These are phyloP conservation scores for Aspergillus chevalieri DNA, from an alignment of 2,329 filamentous ascomycete species.

Conservation along the genomic window DNA sequence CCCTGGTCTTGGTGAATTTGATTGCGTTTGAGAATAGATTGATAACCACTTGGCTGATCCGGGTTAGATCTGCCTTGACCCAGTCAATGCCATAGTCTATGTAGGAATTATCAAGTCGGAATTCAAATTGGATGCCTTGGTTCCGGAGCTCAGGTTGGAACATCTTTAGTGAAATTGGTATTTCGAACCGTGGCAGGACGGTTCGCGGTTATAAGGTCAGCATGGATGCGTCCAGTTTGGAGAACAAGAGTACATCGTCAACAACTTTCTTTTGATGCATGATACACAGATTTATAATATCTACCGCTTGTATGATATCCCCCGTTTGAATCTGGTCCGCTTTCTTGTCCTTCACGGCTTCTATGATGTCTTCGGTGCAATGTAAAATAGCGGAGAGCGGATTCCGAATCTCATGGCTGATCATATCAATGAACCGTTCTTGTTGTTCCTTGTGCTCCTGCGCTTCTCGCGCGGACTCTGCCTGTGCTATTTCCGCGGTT, in stretches of 20 bases:
- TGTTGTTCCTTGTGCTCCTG: slow-evolving; percentile 74
- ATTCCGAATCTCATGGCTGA: slow-evolving; percentile 53
- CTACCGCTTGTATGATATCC: slow-evolving; percentile 64
- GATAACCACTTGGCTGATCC: slow-evolving; percentile 72
- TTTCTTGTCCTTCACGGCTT: slow-evolving; percentile 11
- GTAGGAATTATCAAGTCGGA: slow-evolving; percentile 59
- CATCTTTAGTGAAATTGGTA: slow-evolving; percentile 66
- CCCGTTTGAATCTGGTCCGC: slow-evolving; percentile 38
- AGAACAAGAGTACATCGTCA: slow-evolving; percentile 68
- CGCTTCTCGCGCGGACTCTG: slow-evolving; percentile 69
- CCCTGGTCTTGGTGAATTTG: slow-evolving; percentile 63
- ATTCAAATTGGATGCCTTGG: slow-evolving; percentile 60
- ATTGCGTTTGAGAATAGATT: slow-evolving; percentile 76
- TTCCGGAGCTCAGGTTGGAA: slow-evolving; percentile 69
- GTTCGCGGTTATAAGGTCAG: slow-evolving; percentile 66
- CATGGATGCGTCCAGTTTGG: slow-evolving; percentile 70
- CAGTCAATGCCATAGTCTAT: slow-evolving; percentile 54
- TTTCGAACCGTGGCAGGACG: slow-evolving; percentile 60
- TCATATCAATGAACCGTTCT: slow-evolving; percentile 75
- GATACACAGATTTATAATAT: slow-evolving; percentile 71
- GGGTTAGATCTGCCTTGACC: slow-evolving; percentile 64
- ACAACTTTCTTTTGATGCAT: slow-evolving; percentile 75
- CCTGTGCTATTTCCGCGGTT: slow-evolving; percentile 75
- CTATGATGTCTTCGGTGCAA: slow-evolving; percentile 47
- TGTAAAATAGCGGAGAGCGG: slow-evolving; percentile 54